phyloP scores from a whole-genome alignment of 345 rosid species.

The Iberis pinnata region DNA sequence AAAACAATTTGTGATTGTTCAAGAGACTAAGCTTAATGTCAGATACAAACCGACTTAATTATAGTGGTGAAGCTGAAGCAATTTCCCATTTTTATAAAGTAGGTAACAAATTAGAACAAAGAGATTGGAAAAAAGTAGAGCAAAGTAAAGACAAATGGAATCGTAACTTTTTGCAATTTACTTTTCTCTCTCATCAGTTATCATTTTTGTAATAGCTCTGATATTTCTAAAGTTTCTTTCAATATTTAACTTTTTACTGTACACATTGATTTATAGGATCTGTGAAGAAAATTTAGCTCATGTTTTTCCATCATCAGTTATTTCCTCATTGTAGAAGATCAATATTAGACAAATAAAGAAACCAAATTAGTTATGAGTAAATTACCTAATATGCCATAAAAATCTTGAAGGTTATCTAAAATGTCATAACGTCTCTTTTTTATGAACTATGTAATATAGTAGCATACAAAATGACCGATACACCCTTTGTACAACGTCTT shows the following conservation, averaged over 20 bases:
- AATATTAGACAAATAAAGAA: too few relatives aligned
- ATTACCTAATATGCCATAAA: too few relatives aligned
- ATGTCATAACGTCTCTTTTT: too few relatives aligned
- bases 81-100: conserved; percentile 3
- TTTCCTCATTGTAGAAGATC: background rate
- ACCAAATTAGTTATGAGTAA: too few relatives aligned
- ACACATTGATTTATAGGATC: background rate
- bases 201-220: background rate
- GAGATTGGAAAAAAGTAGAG: too few relatives aligned
- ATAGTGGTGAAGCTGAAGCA: conserved; percentile 5
- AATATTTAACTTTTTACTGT: background rate
- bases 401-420: too few relatives aligned
- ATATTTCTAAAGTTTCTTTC: background rate
- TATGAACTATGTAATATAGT: too few relatives aligned
- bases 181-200: too few relatives aligned
- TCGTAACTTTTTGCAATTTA: too few relatives aligned
- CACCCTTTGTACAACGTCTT: too few relatives aligned
- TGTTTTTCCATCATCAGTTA: background rate
- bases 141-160: background rate
- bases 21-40: background rate
- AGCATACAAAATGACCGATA: too few relatives aligned
- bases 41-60: background rate
- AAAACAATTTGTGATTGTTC: background rate
- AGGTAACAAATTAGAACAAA: conserved; percentile 6
- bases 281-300: background rate